Conservation (phyloP, 306 rosid genomes). For the Prunus kanzakura region DNA sequence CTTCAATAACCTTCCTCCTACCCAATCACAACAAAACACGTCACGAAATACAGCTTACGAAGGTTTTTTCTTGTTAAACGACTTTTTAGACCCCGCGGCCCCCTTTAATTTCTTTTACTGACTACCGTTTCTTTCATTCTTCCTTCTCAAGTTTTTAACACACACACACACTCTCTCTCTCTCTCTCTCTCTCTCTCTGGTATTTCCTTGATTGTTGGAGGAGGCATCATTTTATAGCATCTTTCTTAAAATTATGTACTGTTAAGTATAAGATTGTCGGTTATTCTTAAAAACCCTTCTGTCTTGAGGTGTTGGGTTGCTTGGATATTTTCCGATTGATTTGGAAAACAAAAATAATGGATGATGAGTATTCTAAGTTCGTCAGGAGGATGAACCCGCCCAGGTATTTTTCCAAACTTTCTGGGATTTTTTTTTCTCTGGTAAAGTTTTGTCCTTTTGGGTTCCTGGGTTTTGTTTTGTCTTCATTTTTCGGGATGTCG, state of each 20-base stretch:
- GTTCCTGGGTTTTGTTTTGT: not conserved
- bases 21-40: not conserved
- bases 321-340: not conserved
- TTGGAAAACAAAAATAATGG: slow-evolving; percentile 21
- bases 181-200: not conserved
- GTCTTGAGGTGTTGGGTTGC: not conserved
- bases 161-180: not conserved
- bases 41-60: not conserved
- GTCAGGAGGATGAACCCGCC: slow-evolving; percentile 68
- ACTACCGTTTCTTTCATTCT: not conserved
- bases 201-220: slow-evolving; percentile 33
- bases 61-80: not conserved
- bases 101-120: not conserved
- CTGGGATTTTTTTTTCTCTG: not conserved
- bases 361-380: slow-evolving; percentile 57
- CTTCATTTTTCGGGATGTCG: not conserved
- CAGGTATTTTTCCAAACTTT: slow-evolving; percentile 26
- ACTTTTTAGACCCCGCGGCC: not conserved
- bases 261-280: not conserved
- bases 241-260: not conserved
- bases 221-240: slow-evolving; percentile 16
- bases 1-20: not conserved
- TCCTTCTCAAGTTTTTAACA: not conserved
- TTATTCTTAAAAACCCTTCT: slow-evolving; percentile 2
- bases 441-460: not conserved